phyloP scores from a whole-genome alignment of 2,329 filamentous ascomycete genomes.

The Arthroderma sp. region DNA sequence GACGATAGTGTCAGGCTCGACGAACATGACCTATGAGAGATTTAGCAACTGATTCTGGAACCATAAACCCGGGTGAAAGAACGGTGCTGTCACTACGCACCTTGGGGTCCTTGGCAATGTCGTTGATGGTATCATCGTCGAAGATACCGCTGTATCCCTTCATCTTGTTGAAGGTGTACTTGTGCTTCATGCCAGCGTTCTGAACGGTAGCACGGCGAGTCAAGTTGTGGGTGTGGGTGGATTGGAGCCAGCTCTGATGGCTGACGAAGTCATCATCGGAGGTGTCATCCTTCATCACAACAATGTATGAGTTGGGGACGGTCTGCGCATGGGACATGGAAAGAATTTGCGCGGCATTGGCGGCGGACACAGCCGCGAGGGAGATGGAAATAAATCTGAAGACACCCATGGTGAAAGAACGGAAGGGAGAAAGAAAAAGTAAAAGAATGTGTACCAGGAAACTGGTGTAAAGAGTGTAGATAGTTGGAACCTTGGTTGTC shows the following conservation, averaged over 20 bases:
- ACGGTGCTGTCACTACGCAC: conserved; percentile 5
- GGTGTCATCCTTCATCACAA: conserved; percentile 8
- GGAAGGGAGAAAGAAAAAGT: neutral
- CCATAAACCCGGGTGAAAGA: too few species aligned
- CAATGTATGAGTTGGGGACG: conserved; percentile 9
- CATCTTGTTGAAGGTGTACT: conserved; percentile 3
- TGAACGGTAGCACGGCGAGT: neutral
- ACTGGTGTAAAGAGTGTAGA: conserved; percentile 3
- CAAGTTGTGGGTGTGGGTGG: conserved; percentile 4
- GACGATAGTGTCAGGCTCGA: conserved; percentile 10
- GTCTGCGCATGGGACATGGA: neutral
- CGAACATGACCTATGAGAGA: conserved; percentile 11
- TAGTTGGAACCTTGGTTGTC: conserved; percentile 1
- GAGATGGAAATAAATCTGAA: conserved; percentile 7
- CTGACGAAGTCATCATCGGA: neutral
- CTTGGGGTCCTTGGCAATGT: conserved; percentile 9
- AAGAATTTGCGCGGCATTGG: conserved; percentile 7
- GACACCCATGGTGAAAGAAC: conserved; percentile 6
- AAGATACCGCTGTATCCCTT: conserved; percentile 9
- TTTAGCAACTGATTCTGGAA: conserved; percentile 17
- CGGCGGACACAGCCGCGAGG: conserved; percentile 6
- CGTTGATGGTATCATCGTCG: conserved; percentile 7
- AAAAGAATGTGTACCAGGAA: conserved; percentile 1
- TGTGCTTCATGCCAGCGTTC: conserved; percentile 3
- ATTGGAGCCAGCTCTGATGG: conserved; percentile 7